Percentiles rank a stretch among this genome's conserved stretches.
phyloP scores from a whole-genome alignment of 306 rosid genomes.

The Castanopsis chinensis region DNA sequence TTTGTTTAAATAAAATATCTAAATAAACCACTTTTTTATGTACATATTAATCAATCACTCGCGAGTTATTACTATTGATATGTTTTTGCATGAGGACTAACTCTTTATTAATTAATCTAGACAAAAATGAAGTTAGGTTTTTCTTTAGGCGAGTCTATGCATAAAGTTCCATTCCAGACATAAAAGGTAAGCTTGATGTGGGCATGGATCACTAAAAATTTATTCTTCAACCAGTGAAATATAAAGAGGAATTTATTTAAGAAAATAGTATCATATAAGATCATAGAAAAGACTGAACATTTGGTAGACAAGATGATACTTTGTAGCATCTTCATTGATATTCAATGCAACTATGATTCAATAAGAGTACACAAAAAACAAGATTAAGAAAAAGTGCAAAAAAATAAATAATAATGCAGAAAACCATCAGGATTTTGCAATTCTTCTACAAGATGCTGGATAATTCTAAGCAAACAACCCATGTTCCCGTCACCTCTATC shows the following conservation, averaged over 20 bases:
- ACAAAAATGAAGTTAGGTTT: neutral
- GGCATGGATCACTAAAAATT: neutral
- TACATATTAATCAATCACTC: too few species aligned
- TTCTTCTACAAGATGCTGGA: neutral
- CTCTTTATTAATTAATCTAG: neutral
- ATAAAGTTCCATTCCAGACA: neutral
- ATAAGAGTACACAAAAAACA: neutral
- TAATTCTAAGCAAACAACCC: constrained; percentile 1
- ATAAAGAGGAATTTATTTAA: neutral
- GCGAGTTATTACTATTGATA: too few species aligned
- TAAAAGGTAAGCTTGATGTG: neutral
- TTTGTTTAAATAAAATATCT: too few species aligned
- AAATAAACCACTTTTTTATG: too few species aligned
- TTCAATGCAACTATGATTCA: neutral
- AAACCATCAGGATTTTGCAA: constrained; percentile 5
- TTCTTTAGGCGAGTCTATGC: neutral
- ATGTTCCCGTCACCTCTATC: neutral
- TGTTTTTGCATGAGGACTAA: too few species aligned
- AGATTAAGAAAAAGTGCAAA: neutral
- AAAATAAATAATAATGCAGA: constrained; percentile 13
- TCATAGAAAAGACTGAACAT: neutral
- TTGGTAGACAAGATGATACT: neutral
- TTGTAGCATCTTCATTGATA: neutral
- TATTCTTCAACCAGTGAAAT: neutral
- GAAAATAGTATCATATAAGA: neutral